These are phyloP conservation scores for Yamadazyma aaseri DNA, from an alignment of 1,139 yeast species.

Conservation along the genomic window DNA sequence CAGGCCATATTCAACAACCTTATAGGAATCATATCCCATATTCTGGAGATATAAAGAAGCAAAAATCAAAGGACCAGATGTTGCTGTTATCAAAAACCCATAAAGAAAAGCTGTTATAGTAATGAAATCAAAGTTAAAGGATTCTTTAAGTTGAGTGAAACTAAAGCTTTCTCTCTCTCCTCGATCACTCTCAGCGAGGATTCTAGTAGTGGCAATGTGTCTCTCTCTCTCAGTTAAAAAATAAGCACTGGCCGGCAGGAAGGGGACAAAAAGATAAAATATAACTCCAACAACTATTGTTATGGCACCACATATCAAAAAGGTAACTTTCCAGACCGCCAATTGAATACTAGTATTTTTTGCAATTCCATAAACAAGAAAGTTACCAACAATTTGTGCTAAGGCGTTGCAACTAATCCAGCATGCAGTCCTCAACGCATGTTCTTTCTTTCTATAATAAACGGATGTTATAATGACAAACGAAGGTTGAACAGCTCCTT, in stretches of 20 bases:
- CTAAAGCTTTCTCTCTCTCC: constrained; percentile 18
- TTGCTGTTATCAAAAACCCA: constrained; percentile 18
- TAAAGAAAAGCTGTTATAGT: constrained; percentile 16
- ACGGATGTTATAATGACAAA: constrained; percentile 44
- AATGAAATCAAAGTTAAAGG: constrained; percentile 11
- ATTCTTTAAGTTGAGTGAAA: constrained; percentile 19
- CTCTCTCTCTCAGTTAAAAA: constrained; percentile 15
- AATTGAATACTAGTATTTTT: constrained; percentile 9
- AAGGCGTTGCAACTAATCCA: constrained; percentile 21
- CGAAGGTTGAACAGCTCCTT: constrained; percentile 52
- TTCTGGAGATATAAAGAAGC: constrained; percentile 15
- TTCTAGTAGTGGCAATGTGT: constrained; percentile 12
- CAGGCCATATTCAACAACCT: constrained; percentile 15
- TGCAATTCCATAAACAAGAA: constrained; percentile 18
- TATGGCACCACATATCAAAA: constrained; percentile 20
- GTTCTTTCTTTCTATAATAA: constrained; percentile 18
- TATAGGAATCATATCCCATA: constrained; percentile 16
- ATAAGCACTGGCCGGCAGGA: constrained; percentile 16
- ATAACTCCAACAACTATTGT: constrained; percentile 20
- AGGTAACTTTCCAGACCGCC: constrained; percentile 22
- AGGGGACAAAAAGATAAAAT: constrained; percentile 18
- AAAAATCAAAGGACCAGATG: constrained; percentile 20
- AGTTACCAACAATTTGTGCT: constrained; percentile 17
- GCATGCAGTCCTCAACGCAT: constrained; percentile 17
- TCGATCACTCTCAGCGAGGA: constrained; percentile 12